Percentiles rank a stretch among this genome's conserved stretches.
Evolutionary conservation across 495 filamentous ascomycete genomes (phyloP).

Genomic region (Halenospora varia): DNA sequence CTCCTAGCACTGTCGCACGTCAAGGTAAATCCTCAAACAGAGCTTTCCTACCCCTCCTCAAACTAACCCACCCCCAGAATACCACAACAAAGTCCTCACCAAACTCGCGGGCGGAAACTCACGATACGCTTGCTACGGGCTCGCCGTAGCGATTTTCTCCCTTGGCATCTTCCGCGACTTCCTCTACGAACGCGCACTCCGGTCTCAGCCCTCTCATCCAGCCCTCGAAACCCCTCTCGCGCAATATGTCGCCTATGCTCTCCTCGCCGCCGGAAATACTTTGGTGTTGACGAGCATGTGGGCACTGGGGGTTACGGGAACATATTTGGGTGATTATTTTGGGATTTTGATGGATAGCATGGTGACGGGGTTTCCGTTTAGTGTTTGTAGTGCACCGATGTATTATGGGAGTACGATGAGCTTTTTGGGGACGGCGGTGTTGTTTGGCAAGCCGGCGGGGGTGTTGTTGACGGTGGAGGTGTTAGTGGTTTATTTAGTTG

Average conservation of each 20-base stretch:
- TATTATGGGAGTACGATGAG: constrained; percentile 91
- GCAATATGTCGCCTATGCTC: constrained; percentile 56
- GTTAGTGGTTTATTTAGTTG: constrained; percentile 73
- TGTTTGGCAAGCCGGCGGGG: constrained; percentile 86
- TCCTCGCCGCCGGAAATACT: constrained; percentile 73
- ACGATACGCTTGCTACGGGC: constrained; percentile 81
- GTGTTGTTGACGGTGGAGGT: constrained; percentile 73
- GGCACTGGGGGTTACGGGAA: constrained; percentile 92
- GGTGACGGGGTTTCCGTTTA: constrained; percentile 94
- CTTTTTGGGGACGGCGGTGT: constrained; percentile 86
- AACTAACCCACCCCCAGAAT: constrained; percentile 56
- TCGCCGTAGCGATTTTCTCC: constrained; percentile 84
- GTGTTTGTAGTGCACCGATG: constrained; percentile 88
- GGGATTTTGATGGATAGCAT: constrained; percentile 95
- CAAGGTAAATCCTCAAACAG: constrained; percentile 50
- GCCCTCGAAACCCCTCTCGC: constrained; percentile 47
- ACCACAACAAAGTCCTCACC: constrained; percentile 84
- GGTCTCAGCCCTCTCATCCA: constrained; percentile 72
- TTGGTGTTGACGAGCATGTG: constrained; percentile 87
- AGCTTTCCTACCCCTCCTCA: not conserved
- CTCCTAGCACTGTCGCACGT: constrained; percentile 56
- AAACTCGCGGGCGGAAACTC: constrained; percentile 78
- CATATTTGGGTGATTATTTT: constrained; percentile 97
- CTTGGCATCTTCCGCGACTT: constrained; percentile 84
- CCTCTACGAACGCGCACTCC: constrained; percentile 68